Base-by-base conservation (phyloP, 495 filamentous ascomycete species). In the Aspergillus carlsbadensis region DNA sequence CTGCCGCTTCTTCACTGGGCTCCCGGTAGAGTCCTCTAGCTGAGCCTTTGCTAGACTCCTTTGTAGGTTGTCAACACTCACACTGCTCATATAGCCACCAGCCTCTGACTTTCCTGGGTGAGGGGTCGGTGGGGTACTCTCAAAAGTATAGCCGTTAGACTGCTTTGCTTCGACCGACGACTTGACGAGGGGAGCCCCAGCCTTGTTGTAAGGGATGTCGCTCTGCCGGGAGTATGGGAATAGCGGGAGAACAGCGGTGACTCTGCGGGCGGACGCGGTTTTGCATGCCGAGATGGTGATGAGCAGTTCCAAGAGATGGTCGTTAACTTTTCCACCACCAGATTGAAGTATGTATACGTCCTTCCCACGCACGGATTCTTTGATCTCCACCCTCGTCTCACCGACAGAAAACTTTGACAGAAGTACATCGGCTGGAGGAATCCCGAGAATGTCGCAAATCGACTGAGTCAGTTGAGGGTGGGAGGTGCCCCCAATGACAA, bases 321-420 rank as follows among this genome's bases (percentile, higher is more conserved):
- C 94, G 65, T 98, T 98, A 73, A 98, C 90, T 59, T 88, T 92
- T 44, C 90, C 89, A 54, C 86, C 84, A 49, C 92, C 90, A 46
- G 87, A 90, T 70, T 98, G 92, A 61, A 98, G 89, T 70, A 97
- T 95, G 73, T 95, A 96, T 65, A 98, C 93, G 80, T 98, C 94
- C 70, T 98, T 98, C 54, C 87, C 95, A 62, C 94, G 89, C 37
- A 98, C 92, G 20, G 90, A 95, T 75, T 98, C 94, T 65, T 89
- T 78, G 62, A 98, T 94, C 73, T 98, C 94, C 55, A 96, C 91
- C 31, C 95, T 85, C 55, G 89, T 97, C 72, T 98, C 95, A 42
- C 94, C 94, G 49, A 93, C 90, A 14, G 88, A 85, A 72, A 98
- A 98, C 75, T 96, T 97, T 60, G 81, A 84, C 49, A 98, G 82